Percentiles rank a stretch among this genome's conserved stretches.
phyloP scores from a whole-genome alignment of 371 early-diverging fungal species.

The Saksenaea vasiformis region DNA sequence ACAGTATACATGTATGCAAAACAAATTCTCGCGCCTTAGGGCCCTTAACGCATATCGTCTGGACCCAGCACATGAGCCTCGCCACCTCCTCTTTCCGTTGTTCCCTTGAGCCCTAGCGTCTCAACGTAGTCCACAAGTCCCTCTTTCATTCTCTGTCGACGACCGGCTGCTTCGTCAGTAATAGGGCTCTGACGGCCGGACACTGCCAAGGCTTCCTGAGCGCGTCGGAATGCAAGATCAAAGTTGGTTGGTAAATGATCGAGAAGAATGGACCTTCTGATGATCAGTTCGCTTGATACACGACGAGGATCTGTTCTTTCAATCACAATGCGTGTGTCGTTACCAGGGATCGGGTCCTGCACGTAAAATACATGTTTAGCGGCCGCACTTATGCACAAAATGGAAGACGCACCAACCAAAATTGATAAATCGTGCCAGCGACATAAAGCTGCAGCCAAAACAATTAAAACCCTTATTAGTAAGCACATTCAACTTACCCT shows the following conservation, averaged over 20 bases:
- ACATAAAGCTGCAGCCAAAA: constrained; percentile 37
- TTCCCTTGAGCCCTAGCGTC: constrained; percentile 8
- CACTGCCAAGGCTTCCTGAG: constrained; percentile 44
- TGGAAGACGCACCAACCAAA: constrained; percentile 41
- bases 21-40: neutral
- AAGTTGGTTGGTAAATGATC: constrained; percentile 54
- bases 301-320: constrained; percentile 39
- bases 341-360: constrained; percentile 47
- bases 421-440: constrained; percentile 51
- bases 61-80: constrained; percentile 13
- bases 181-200: constrained; percentile 1
- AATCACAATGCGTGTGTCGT: constrained; percentile 48
- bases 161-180: neutral
- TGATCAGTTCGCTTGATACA: constrained; percentile 45
- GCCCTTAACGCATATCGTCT: constrained; percentile 7
- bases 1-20: neutral
- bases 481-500: constrained; percentile 26
- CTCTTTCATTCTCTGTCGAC: neutral
- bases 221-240: constrained; percentile 46
- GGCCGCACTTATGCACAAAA: neutral
- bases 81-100: constrained; percentile 15
- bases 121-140: neutral
- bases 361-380: neutral
- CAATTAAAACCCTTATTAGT: neutral
- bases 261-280: constrained; percentile 42